These are phyloP conservation scores for Heterobasidion parviporum DNA, from an alignment of 1,284 basidiomycete species.

Conservation along the genomic window DNA sequence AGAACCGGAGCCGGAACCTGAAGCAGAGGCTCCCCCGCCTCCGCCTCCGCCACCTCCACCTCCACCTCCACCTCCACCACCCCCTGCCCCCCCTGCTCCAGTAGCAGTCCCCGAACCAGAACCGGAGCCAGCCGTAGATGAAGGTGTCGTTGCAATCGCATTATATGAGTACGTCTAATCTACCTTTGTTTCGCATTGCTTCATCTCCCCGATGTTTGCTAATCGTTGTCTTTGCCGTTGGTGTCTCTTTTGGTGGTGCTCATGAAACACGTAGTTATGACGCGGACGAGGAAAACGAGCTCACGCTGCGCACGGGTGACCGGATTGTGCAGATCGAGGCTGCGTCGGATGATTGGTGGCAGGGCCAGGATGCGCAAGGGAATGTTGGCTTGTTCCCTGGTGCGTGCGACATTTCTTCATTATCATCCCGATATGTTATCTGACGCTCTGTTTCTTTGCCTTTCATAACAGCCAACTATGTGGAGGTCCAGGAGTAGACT, in stretches of 20 bases:
- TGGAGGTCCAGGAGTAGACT: not conserved
- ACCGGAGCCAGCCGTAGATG: conserved; percentile 31
- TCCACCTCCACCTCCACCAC: conserved; percentile 20
- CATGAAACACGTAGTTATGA: conserved; percentile 23
- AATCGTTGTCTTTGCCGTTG: conserved; percentile 42
- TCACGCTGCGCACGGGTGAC: conserved; percentile 80
- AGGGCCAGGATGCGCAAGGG: conserved; percentile 58
- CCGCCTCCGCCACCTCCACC: conserved; percentile 33
- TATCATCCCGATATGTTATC: not conserved
- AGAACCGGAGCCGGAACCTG: conserved; percentile 21
- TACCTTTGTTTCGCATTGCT: conserved; percentile 18
- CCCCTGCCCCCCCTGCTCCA: conserved; percentile 30
- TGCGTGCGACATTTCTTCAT: conserved; percentile 31
- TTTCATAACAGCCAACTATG: conserved; percentile 4
- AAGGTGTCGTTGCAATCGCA: conserved; percentile 61
- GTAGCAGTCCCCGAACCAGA: conserved; percentile 25
- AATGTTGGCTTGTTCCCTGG: conserved; percentile 75
- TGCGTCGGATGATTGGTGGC: conserved; percentile 85
- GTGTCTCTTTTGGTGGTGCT: too few relatives aligned
- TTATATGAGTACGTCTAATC: conserved; percentile 54
- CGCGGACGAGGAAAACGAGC: conserved; percentile 83
- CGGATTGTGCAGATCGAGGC: conserved; percentile 66
- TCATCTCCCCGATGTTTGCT: not conserved
- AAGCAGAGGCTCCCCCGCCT: conserved; percentile 28
- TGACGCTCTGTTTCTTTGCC: not conserved